Conservation (phyloP, 495 filamentous ascomycete species). For the Aspergillus avenaceus region DNA sequence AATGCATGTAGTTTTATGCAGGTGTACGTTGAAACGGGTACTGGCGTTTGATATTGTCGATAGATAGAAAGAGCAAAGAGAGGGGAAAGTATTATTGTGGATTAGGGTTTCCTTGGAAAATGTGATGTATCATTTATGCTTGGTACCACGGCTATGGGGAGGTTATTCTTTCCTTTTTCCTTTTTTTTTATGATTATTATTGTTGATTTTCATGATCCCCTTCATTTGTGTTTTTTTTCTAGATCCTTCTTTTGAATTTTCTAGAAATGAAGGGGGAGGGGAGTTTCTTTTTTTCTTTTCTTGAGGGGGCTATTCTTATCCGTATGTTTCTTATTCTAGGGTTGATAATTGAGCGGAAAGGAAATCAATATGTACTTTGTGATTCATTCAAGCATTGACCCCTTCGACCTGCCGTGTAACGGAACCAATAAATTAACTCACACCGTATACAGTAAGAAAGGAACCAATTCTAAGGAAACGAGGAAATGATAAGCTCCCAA, state of each 20-base stretch:
- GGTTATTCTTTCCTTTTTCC: not conserved
- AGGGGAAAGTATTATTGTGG: too few species aligned
- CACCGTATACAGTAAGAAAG: not conserved
- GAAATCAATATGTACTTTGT: too few species aligned
- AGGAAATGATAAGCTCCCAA: not conserved
- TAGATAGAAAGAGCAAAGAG: too few species aligned
- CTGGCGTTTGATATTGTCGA: not conserved
- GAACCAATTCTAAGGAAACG: not conserved
- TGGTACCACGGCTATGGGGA: not conserved
- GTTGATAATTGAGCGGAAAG: too few species aligned
- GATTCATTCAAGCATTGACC: too few species aligned
- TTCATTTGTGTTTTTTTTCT: too few species aligned
- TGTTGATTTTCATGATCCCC: too few species aligned
- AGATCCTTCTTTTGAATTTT: too few species aligned
- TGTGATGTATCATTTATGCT: not conserved
- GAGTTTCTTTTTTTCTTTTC: not conserved
- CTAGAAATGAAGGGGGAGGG: too few species aligned
- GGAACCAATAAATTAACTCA: not conserved
- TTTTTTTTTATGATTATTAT: too few species aligned
- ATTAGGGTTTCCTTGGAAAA: not conserved
- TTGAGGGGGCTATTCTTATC: not conserved
- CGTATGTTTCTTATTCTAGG: too few species aligned
- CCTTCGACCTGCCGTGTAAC: slow-evolving; percentile 4
- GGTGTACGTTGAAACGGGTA: slow-evolving; percentile 1
- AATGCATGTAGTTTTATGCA: slow-evolving; percentile 1